Evolutionary conservation across 2,329 filamentous ascomycete genomes (phyloP).

Genomic region (Verticillium nubilum): DNA sequence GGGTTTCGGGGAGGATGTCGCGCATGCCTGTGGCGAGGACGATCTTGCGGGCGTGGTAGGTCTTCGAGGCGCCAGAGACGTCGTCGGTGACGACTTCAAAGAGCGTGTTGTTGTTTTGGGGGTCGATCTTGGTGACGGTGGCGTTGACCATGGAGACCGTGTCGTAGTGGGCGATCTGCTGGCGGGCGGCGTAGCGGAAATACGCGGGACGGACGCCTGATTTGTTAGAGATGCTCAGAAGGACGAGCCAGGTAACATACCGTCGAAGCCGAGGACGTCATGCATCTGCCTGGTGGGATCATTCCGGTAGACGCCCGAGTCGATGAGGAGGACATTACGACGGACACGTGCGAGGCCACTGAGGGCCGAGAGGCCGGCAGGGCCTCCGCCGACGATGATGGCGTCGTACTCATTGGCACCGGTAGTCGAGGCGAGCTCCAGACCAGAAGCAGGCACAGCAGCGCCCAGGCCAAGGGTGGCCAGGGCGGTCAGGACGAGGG

Average conservation of each 20-base stretch:
- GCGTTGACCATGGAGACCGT: conserved; percentile 37
- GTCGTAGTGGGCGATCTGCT: conserved; percentile 45
- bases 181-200: conserved; percentile 47
- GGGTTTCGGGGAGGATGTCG: conserved; percentile 49
- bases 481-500: not conserved
- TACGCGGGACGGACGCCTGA: conserved; percentile 47
- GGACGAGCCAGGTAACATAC: conserved; percentile 24
- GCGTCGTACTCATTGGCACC: conserved; percentile 38
- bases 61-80: conserved; percentile 7
- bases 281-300: conserved; percentile 52
- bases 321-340: conserved; percentile 49
- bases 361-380: conserved; percentile 46
- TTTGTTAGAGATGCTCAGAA: not conserved
- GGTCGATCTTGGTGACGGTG: conserved; percentile 46
- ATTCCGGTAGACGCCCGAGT: conserved; percentile 55
- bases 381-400: conserved; percentile 53
- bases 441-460: not conserved
- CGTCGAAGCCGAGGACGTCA: conserved; percentile 55
- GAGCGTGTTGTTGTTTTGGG: conserved; percentile 22
- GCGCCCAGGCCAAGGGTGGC: conserved; percentile 5
- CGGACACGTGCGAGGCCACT: conserved; percentile 55
- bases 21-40: conserved; percentile 52
- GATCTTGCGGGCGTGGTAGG: conserved; percentile 45
- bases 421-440: not conserved
- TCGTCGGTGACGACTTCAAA: not conserved